Evolutionary conservation across 1,139 yeast species (phyloP).

Genomic region (Pichia sp.): DNA sequence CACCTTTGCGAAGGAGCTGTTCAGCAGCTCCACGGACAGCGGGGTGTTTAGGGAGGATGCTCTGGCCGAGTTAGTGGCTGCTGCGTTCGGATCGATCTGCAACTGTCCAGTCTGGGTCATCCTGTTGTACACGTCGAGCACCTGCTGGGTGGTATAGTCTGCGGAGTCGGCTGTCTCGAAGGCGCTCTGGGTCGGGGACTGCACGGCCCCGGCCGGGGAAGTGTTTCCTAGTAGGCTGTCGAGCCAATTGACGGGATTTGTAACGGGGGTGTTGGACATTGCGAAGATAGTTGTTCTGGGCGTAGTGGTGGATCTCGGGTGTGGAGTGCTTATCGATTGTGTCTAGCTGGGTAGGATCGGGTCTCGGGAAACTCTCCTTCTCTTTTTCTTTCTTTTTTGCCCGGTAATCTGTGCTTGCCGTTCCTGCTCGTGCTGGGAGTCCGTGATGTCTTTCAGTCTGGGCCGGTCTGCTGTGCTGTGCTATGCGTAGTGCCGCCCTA

Average conservation of each 20-base stretch:
- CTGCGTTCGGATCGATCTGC: slow-evolving; percentile 4
- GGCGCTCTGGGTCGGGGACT: too few species aligned
- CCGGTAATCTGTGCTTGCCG: too few species aligned
- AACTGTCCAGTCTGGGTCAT: background rate
- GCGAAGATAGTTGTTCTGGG: background rate
- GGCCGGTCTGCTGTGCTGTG: too few species aligned
- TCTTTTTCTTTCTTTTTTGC: too few species aligned
- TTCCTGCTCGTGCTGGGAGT: too few species aligned
- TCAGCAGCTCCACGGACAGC: background rate
- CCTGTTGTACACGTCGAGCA: slow-evolving; percentile 5
- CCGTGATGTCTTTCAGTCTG: too few species aligned
- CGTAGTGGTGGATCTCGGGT: too few species aligned
- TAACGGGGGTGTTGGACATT: background rate
- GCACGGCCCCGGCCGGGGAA: background rate
- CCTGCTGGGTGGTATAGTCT: slow-evolving; percentile 1
- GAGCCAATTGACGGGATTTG: slow-evolving; percentile 3
- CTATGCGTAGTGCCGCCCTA: too few species aligned
- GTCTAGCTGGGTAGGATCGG: too few species aligned
- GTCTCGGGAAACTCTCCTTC: too few species aligned
- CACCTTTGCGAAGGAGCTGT: background rate
- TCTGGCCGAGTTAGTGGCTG: slow-evolving; percentile 7
- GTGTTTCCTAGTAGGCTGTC: slow-evolving; percentile 4
- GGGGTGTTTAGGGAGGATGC: slow-evolving; percentile 8
- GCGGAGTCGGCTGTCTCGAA: too few species aligned
- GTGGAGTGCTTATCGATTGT: too few species aligned